Conservation (phyloP, 129 eudicot genomes). For the Centella asiatica region DNA sequence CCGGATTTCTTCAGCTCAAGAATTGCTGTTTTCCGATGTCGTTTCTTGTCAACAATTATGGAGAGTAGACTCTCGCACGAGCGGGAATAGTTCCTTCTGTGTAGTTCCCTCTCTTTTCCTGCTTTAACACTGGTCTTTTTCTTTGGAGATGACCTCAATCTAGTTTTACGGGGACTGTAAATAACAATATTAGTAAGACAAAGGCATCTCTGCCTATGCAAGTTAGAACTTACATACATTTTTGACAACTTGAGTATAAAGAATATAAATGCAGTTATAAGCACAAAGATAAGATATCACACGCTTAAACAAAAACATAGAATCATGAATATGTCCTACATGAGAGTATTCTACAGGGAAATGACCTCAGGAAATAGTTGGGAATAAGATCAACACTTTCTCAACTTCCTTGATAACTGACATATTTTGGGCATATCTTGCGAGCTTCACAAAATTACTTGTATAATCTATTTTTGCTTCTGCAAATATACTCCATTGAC, state of each 20-base stretch:
- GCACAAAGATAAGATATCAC: too few species aligned
- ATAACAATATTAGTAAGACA: slow-evolving; percentile 5
- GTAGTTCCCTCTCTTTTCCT: slow-evolving; percentile 9
- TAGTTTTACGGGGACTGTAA: slow-evolving; percentile 50
- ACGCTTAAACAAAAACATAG: too few species aligned
- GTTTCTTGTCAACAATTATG: slow-evolving; percentile 32
- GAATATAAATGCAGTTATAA: not conserved
- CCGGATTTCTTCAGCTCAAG: slow-evolving; percentile 61
- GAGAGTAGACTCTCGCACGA: slow-evolving; percentile 10
- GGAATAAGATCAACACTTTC: too few species aligned
- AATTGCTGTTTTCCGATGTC: slow-evolving; percentile 33
- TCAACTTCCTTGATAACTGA: too few species aligned
- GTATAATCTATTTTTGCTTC: too few species aligned
- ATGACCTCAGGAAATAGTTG: too few species aligned
- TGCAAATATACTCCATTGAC: too few species aligned
- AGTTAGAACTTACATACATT: not conserved
- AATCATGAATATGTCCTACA: too few species aligned
- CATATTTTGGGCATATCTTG: too few species aligned
- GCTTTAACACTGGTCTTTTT: slow-evolving; percentile 30
- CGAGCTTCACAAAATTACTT: too few species aligned
- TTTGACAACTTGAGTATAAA: not conserved
- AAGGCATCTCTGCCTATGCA: not conserved
- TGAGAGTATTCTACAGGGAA: too few species aligned
- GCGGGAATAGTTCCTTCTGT: not conserved
- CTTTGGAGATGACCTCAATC: slow-evolving; percentile 36